A percentile compares a stretch with the other conserved stretches of the same genome.
phyloP scores from a whole-genome alignment of 768 basidiomycete genomes.

The Floccularia luteovirens region DNA sequence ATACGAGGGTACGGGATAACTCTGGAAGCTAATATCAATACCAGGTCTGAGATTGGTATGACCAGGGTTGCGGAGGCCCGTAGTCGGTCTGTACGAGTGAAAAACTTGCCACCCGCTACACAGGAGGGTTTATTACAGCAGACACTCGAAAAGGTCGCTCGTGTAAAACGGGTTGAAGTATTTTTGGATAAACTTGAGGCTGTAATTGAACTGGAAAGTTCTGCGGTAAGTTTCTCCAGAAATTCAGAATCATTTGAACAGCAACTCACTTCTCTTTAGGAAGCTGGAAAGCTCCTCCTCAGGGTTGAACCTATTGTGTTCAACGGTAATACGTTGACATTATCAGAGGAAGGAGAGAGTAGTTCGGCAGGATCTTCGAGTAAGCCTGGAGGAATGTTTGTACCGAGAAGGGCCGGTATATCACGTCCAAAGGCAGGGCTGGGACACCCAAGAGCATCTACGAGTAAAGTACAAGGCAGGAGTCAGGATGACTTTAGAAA shows the following conservation, averaged over 20 bases:
- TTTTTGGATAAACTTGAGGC: constrained; percentile 56
- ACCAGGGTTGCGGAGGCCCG: constrained; percentile 48
- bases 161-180: constrained; percentile 69
- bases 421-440: constrained; percentile 70
- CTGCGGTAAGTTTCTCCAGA: constrained; percentile 40
- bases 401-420: constrained; percentile 51
- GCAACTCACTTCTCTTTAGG: constrained; percentile 37
- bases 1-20: too few species aligned
- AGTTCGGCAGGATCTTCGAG: constrained; percentile 24
- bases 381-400: constrained; percentile 46
- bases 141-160: constrained; percentile 68
- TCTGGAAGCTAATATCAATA: too few species aligned
- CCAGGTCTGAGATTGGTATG: constrained; percentile 48
- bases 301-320: constrained; percentile 66
- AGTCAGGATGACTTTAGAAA: constrained; percentile 85
- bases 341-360: constrained; percentile 46
- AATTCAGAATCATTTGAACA: too few species aligned
- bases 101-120: constrained; percentile 63
- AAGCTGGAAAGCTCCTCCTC: constrained; percentile 75
- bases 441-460: constrained; percentile 43
- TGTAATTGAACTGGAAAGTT: constrained; percentile 55
- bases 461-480: constrained; percentile 23
- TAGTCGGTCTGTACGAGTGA: constrained; percentile 69
- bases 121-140: constrained; percentile 94
- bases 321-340: constrained; percentile 47